Conservation (phyloP, 768 basidiomycete species). For the Cystofilobasidium macerans region DNA sequence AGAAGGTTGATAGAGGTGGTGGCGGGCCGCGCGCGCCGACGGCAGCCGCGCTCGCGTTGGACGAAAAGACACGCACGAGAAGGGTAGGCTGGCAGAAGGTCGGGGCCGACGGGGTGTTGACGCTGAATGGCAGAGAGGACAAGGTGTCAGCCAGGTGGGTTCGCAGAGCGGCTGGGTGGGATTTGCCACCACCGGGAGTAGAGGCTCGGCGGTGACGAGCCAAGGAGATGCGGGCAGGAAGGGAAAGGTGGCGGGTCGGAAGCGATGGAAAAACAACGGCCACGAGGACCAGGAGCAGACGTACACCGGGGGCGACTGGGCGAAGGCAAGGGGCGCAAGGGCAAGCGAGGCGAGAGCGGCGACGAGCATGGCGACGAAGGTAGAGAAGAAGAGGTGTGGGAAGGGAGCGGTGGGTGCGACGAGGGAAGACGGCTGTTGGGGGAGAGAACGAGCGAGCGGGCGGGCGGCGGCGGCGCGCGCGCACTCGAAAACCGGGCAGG, state of each 20-base stretch:
- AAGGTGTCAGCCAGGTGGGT: no score
- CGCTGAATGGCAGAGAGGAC: no score
- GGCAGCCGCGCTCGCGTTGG: no score
- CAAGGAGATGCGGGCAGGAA: background rate
- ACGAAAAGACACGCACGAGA: slow-evolving; percentile 5
- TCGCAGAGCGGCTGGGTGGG: no score
- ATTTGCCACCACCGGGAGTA: no score
- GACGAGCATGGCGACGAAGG: slow-evolving; percentile 7
- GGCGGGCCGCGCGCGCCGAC: no score
- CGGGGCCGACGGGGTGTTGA: slow-evolving; percentile 20
- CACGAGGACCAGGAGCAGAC: background rate
- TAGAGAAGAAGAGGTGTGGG: background rate
- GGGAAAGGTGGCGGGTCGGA: background rate
- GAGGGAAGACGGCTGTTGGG: background rate
- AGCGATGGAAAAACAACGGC: background rate
- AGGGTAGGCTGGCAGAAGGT: slow-evolving; percentile 26
- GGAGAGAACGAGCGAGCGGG: background rate
- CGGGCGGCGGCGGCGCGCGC: background rate
- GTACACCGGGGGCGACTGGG: background rate
- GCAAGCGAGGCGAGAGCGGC: background rate
- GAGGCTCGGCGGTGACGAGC: no score
- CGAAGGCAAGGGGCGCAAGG: background rate
- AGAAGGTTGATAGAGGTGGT: background rate
- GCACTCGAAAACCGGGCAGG: no score
- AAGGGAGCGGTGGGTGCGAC: background rate